These are phyloP conservation scores for Geranium brycei DNA, from an alignment of 345 rosid species.

Conservation along the genomic window DNA sequence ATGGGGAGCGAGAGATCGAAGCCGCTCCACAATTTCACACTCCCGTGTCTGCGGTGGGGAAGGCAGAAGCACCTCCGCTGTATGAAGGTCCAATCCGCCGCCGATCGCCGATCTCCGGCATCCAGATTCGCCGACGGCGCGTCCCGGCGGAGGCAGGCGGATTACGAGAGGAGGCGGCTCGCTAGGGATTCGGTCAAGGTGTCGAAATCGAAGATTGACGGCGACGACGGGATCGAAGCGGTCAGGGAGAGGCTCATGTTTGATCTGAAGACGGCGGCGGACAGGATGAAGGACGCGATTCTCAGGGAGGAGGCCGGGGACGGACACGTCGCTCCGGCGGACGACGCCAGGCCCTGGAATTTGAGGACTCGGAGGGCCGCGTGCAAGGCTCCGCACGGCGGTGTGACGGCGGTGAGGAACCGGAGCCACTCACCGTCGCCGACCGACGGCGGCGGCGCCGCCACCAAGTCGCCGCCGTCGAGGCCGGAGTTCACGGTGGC, in stretches of 20 bases:
- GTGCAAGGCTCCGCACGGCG: conserved; percentile 33
- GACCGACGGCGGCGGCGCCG: conserved; percentile 13
- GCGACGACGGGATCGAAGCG: conserved; percentile 50
- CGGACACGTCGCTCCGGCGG: conserved; percentile 10
- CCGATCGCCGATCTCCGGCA: neutral
- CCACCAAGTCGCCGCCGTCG: neutral
- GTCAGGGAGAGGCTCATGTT: conserved; percentile 32
- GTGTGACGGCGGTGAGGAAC: conserved; percentile 7
- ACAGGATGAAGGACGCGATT: conserved; percentile 20
- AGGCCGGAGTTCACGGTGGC: conserved; percentile 27
- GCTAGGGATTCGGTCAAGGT: neutral
- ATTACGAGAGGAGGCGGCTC: neutral
- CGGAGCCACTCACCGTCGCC: conserved; percentile 23
- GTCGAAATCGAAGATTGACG: conserved; percentile 3
- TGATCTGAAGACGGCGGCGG: conserved; percentile 28
- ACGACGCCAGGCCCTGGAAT: conserved; percentile 51
- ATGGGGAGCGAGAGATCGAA: conserved; percentile 43
- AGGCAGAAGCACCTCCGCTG: conserved; percentile 31
- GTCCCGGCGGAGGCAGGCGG: conserved; percentile 3
- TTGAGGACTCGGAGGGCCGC: conserved; percentile 59
- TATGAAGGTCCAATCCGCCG: conserved; percentile 19
- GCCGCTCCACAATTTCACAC: conserved; percentile 34
- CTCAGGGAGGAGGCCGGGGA: conserved; percentile 14
- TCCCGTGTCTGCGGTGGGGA: conserved; percentile 47
- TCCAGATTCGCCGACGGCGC: neutral